These are phyloP conservation scores for Fusarium sp. DNA, from an alignment of 2,329 filamentous ascomycete genomes.

Conservation along the genomic window DNA sequence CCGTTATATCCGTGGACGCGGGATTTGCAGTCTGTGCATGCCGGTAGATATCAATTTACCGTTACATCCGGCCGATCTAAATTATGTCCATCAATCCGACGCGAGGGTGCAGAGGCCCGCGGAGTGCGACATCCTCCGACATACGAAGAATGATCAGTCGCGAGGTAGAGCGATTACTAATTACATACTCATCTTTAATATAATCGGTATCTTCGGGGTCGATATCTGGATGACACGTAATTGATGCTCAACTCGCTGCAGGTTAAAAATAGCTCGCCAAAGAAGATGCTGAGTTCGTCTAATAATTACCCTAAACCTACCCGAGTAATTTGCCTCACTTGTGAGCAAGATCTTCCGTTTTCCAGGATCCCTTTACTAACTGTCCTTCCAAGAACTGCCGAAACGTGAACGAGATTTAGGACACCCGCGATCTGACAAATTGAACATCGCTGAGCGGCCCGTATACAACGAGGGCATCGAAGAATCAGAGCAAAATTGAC, in stretches of 20 bases:
- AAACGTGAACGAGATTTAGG: background rate
- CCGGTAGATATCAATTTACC: background rate
- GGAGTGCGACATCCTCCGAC: background rate
- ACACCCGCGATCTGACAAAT: no score
- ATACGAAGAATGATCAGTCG: background rate
- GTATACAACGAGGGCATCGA: accelerated
- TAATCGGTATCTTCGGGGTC: background rate
- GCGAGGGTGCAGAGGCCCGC: background rate
- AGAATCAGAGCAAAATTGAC: background rate
- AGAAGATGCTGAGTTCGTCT: background rate
- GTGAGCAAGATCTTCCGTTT: accelerated
- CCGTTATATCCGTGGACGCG: background rate
- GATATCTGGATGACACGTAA: background rate
- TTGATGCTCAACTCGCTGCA: background rate
- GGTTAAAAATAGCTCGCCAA: background rate
- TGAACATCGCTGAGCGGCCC: background rate
- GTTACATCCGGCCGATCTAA: background rate
- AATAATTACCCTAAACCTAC: no score
- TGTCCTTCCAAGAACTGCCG: background rate
- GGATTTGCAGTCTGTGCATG: background rate
- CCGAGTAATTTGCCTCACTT: background rate
- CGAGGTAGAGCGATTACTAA: background rate
- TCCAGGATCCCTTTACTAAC: no score
- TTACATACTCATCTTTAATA: background rate
- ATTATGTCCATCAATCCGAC: background rate